phyloP scores from a whole-genome alignment of 371 early-diverging fungal species.

The Mycotypha africana region DNA sequence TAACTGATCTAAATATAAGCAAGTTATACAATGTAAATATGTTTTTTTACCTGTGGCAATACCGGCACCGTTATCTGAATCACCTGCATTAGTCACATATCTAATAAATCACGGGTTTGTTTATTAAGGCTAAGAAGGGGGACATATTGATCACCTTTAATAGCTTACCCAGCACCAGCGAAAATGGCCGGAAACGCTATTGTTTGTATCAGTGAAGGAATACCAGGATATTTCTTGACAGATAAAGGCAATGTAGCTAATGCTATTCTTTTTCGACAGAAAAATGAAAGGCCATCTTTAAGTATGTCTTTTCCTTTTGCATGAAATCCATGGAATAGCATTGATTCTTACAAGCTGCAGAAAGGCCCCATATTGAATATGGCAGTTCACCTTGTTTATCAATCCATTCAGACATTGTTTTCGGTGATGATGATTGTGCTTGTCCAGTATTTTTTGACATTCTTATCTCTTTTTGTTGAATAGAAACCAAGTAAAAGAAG shows the following conservation, averaged over 20 bases:
- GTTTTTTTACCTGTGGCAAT: constrained; percentile 40
- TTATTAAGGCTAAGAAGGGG: background rate
- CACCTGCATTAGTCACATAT: constrained; percentile 39
- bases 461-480: constrained; percentile 12
- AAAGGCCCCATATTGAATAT: constrained; percentile 38
- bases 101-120: too few relatives aligned
- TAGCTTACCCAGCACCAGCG: constrained; percentile 41
- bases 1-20: too few relatives aligned
- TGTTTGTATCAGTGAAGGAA: constrained; percentile 36
- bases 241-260: constrained; percentile 31
- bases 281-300: background rate
- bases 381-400: constrained; percentile 36
- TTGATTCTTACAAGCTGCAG: constrained; percentile 31
- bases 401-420: too few relatives aligned
- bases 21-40: background rate
- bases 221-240: constrained; percentile 27
- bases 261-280: constrained; percentile 17
- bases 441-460: too few relatives aligned
- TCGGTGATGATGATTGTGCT: too few relatives aligned
- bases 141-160: background rate
- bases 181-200: constrained; percentile 37
- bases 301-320: background rate
- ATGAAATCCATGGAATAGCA: too few relatives aligned
- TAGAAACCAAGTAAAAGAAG: background rate
- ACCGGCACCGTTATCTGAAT: constrained; percentile 45